Conservation (phyloP, 371 early-diverging fungal species). For the Apophysomyces trapeziformis region DNA sequence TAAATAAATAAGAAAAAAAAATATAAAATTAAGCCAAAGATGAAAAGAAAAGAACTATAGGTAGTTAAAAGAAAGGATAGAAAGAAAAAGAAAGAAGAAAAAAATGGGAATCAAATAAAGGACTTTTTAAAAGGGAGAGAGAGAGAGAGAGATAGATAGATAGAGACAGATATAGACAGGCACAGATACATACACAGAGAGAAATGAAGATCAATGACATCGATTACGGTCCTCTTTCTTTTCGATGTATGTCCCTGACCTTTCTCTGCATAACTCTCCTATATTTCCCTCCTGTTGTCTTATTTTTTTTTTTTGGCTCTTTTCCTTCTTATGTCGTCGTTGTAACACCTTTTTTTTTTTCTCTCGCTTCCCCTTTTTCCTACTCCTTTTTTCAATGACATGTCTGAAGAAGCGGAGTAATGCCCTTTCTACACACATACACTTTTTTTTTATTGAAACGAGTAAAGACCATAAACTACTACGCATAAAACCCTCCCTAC, state of each 20-base stretch:
- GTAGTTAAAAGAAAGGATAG: background rate
- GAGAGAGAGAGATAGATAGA: no score
- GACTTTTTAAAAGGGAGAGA: constrained; percentile 1
- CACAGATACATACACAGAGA: no score
- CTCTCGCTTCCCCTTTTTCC: background rate
- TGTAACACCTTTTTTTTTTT: background rate
- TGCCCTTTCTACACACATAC: no score
- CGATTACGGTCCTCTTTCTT: background rate
- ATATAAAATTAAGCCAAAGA: background rate
- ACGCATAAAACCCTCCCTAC: background rate
- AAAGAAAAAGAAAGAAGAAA: background rate
- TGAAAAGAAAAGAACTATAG: background rate
- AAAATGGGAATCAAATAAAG: background rate
- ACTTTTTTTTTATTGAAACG: no score
- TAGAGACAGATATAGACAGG: no score
- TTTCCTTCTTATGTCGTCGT: background rate
- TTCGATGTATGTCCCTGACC: background rate
- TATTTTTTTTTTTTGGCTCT: background rate
- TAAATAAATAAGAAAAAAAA: no score
- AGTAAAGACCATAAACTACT: no score
- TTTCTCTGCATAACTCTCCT: constrained; percentile 6
- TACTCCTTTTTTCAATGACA: background rate
- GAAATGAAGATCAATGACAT: background rate
- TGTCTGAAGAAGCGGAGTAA: background rate
- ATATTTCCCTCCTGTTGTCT: constrained; percentile 8